Evolutionary conservation across 176 grass and related monocot genomes (phyloP).

Genomic region (Olyra latifolia): DNA sequence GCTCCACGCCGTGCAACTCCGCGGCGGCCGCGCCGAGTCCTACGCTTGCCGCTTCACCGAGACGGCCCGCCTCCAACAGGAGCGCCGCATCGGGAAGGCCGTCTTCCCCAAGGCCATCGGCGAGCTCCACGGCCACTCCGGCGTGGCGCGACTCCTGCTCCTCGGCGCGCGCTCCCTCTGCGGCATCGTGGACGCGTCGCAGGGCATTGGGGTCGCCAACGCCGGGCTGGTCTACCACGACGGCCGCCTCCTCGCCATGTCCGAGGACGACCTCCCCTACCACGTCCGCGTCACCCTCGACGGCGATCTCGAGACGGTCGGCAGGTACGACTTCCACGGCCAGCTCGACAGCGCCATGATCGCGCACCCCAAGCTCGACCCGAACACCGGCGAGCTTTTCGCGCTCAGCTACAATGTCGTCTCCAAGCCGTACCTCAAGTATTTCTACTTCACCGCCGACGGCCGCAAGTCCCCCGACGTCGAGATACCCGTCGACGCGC

Average conservation of each 20-base stretch:
- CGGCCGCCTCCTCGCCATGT: slow-evolving; percentile 94
- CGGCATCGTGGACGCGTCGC: slow-evolving; percentile 67
- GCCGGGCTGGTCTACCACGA: slow-evolving; percentile 80
- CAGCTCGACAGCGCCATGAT: slow-evolving; percentile 78
- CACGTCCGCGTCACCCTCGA: slow-evolving; percentile 69
- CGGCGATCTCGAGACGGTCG: slow-evolving; percentile 78
- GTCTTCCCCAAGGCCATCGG: slow-evolving; percentile 91
- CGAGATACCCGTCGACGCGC: slow-evolving; percentile 62
- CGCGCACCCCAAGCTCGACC: slow-evolving; percentile 91
- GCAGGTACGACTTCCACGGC: slow-evolving; percentile 63
- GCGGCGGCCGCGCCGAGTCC: slow-evolving; percentile 46
- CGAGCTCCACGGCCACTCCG: slow-evolving; percentile 92
- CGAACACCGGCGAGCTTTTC: slow-evolving; percentile 78
- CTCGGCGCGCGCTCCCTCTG: slow-evolving; percentile 51
- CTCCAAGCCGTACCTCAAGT: slow-evolving; percentile 73
- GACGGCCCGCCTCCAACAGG: slow-evolving; percentile 69
- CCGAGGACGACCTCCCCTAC: slow-evolving; percentile 95
- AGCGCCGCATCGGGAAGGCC: slow-evolving; percentile 45
- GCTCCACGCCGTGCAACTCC: slow-evolving; percentile 73
- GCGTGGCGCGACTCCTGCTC: slow-evolving; percentile 63
- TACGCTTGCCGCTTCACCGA: slow-evolving; percentile 87
- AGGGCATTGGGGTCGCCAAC: slow-evolving; percentile 81
- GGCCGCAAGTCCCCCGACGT: slow-evolving; percentile 73
- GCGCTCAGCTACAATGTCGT: slow-evolving; percentile 87
- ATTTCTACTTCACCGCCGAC: slow-evolving; percentile 72